These are phyloP conservation scores for Hanseniaspora taiwanica DNA, from an alignment of 805 yeast genomes.

Conservation along the genomic window DNA sequence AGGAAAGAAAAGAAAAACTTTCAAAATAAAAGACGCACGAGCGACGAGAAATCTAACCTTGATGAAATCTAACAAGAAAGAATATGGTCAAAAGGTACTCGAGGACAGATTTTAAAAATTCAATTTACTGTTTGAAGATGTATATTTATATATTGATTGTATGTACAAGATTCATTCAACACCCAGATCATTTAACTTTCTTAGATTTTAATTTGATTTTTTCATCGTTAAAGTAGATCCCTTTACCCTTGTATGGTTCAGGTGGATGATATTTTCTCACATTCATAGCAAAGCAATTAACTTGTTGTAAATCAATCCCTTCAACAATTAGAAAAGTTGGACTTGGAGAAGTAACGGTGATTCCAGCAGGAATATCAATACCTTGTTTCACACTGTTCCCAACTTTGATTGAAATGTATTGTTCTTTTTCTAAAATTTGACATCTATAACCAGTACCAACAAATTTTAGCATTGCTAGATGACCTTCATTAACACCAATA, in stretches of 20 bases:
- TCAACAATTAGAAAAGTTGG: slow-evolving; percentile 79
- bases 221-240: slow-evolving; percentile 85
- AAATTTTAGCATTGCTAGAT: slow-evolving; percentile 69
- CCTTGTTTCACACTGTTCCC: slow-evolving; percentile 80
- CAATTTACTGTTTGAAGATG: too few relatives aligned
- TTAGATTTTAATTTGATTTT: slow-evolving; percentile 82
- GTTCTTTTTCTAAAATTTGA: slow-evolving; percentile 44
- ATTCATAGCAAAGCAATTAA: slow-evolving; percentile 76
- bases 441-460: slow-evolving; percentile 98
- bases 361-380: slow-evolving; percentile 61
- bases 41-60: too few relatives aligned
- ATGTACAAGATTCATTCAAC: slow-evolving; percentile 1
- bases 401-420: slow-evolving; percentile 62
- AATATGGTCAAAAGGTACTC: too few relatives aligned
- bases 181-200: slow-evolving; percentile 61
- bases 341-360: slow-evolving; percentile 63
- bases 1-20: too few relatives aligned
- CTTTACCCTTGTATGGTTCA: slow-evolving; percentile 97
- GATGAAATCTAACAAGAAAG: too few relatives aligned
- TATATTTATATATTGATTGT: slow-evolving; percentile 2
- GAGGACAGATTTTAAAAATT: too few relatives aligned
- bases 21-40: too few relatives aligned
- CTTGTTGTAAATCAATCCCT: slow-evolving; percentile 80
- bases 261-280: slow-evolving; percentile 85
- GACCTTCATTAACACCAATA: slow-evolving; percentile 88